Percentiles rank a stretch among this genome's conserved stretches.
These are phyloP conservation scores for Penicillium samsonianum DNA, from an alignment of 495 filamentous ascomycete genomes.

Conservation along the genomic window DNA sequence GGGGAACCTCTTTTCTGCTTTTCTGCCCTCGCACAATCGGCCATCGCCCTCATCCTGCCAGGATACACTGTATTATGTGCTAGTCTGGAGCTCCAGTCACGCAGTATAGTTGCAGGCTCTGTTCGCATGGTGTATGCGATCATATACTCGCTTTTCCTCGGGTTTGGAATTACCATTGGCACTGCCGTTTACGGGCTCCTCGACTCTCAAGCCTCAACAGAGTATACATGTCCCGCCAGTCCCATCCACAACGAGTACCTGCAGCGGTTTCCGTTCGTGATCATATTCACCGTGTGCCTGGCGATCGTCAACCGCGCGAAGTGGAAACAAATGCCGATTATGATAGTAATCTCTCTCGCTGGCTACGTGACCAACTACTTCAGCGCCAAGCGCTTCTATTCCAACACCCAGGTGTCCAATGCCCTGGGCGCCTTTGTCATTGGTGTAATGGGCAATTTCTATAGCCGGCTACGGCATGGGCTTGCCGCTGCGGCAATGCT, in stretches of 20 bases:
- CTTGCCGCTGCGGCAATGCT: conserved; percentile 86
- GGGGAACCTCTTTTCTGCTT: conserved; percentile 80
- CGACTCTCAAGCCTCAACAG: conserved; percentile 71
- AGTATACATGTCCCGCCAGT: conserved; percentile 62
- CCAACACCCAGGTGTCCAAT: conserved; percentile 76
- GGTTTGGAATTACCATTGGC: conserved; percentile 96
- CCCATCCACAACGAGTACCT: conserved; percentile 55
- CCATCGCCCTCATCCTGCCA: conserved; percentile 89
- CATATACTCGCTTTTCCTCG: conserved; percentile 92
- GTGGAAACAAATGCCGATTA: conserved; percentile 84
- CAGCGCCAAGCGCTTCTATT: conserved; percentile 66
- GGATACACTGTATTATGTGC: conserved; percentile 84
- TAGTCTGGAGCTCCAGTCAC: conserved; percentile 83
- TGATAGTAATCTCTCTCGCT: conserved; percentile 77
- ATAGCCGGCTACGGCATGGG: conserved; percentile 79
- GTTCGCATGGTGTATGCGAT: conserved; percentile 96
- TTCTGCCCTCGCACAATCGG: conserved; percentile 84
- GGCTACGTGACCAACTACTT: conserved; percentile 91
- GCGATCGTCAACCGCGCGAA: conserved; percentile 87
- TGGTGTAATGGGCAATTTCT: conserved; percentile 83
- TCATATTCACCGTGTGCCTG: conserved; percentile 78
- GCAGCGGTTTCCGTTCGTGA: conserved; percentile 68
- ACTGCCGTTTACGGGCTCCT: conserved; percentile 86
- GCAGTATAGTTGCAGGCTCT: conserved; percentile 82
- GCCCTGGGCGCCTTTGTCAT: conserved; percentile 85